Conservation (phyloP, 2,329 filamentous ascomycete species). For the Colletotrichum phormii region DNA sequence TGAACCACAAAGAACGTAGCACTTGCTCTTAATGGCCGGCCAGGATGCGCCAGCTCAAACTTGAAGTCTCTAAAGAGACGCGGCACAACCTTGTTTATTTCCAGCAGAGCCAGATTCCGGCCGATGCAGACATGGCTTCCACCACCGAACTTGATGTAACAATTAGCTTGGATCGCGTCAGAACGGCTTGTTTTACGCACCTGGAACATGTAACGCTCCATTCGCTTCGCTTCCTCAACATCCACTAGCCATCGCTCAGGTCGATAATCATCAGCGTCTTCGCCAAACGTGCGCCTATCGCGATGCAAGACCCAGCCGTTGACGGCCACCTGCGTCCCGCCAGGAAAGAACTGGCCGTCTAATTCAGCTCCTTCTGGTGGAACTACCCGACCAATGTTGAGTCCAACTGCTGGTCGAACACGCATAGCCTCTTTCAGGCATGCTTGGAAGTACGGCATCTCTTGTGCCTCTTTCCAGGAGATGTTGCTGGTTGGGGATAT, state of each 20-base stretch:
- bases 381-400: conserved; percentile 63
- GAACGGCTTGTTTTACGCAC: conserved; percentile 45
- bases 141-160: conserved; percentile 59
- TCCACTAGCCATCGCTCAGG: conserved; percentile 67
- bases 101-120: conserved; percentile 64
- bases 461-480: conserved; percentile 60
- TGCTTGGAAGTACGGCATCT: conserved; percentile 65
- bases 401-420: conserved; percentile 64
- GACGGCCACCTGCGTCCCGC: conserved; percentile 63
- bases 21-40: conserved; percentile 61
- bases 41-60: conserved; percentile 63
- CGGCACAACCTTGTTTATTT: conserved; percentile 70
- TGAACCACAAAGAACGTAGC: conserved; percentile 72
- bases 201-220: conserved; percentile 69
- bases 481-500: conserved; percentile 56
- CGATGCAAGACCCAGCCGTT: conserved; percentile 67
- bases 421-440: conserved; percentile 68
- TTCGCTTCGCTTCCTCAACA: conserved; percentile 54
- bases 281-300: conserved; percentile 60
- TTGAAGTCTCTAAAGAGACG: conserved; percentile 65
- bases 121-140: conserved; percentile 67
- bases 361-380: conserved; percentile 64
- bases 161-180: neutral
- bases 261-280: conserved; percentile 62
- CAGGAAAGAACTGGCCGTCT: conserved; percentile 62